Percentiles rank a stretch among this genome's conserved stretches.
Conservation (phyloP, 768 basidiomycete genomes). For the Mycena vulgaris region DNA sequence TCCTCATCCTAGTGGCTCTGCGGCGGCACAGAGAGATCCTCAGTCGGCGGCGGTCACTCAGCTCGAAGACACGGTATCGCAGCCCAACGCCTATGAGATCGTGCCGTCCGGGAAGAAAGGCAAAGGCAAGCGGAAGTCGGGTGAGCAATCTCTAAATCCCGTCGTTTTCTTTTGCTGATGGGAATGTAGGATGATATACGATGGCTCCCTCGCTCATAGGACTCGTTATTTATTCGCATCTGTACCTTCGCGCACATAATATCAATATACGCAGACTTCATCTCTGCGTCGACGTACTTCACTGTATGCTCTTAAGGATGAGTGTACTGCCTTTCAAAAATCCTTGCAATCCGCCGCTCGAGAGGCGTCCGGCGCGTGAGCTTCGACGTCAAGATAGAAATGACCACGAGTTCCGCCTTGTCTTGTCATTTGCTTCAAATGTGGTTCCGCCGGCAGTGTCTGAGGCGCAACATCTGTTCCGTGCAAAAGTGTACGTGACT, state of each 20-base stretch:
- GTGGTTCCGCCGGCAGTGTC: too few relatives aligned
- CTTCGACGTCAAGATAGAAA: too few relatives aligned
- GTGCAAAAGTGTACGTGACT: too few relatives aligned
- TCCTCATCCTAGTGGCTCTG: slow-evolving; percentile 11
- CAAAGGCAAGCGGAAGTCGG: slow-evolving; percentile 53
- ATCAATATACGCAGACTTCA: neutral
- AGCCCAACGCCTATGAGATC: slow-evolving; percentile 68
- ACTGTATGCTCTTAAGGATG: too few relatives aligned
- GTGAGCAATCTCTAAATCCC: slow-evolving; percentile 25
- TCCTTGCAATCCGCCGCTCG: too few relatives aligned
- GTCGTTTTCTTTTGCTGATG: neutral
- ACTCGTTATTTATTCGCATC: slow-evolving; percentile 49
- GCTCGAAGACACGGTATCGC: slow-evolving; percentile 46
- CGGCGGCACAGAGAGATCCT: slow-evolving; percentile 27
- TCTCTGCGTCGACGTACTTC: neutral
- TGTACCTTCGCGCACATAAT: neutral
- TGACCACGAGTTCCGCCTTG: too few relatives aligned
- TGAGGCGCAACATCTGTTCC: too few relatives aligned
- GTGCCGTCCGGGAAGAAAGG: slow-evolving; percentile 52
- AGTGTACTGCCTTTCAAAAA: too few relatives aligned
- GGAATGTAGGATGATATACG: neutral
- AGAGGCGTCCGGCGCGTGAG: too few relatives aligned
- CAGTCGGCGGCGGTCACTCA: slow-evolving; percentile 41
- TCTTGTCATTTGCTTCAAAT: too few relatives aligned
- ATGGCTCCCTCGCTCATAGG: slow-evolving; percentile 36